Conservation (phyloP, 805 yeast genomes). For the Candida morakotiae region DNA sequence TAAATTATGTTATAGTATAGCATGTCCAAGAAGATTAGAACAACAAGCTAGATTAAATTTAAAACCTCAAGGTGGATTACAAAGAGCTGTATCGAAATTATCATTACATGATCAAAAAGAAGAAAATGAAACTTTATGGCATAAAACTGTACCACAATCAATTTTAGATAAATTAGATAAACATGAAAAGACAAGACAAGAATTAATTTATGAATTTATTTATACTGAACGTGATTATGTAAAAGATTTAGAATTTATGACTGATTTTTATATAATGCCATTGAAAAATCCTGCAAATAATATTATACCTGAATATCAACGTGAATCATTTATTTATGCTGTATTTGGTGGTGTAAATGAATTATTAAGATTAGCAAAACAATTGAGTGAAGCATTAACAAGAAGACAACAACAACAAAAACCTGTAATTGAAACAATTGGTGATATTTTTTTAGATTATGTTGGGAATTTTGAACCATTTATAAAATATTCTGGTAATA, state of each 20-base stretch:
- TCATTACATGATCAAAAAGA: slow-evolving; percentile 61
- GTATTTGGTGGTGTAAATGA: slow-evolving; percentile 90
- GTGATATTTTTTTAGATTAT: slow-evolving; percentile 80
- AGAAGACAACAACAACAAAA: slow-evolving; percentile 77
- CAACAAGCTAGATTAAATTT: slow-evolving; percentile 90
- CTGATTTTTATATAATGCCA: slow-evolving; percentile 93
- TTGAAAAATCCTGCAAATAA: slow-evolving; percentile 67
- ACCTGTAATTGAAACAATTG: slow-evolving; percentile 80
- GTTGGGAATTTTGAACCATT: slow-evolving; percentile 90
- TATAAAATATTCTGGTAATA: slow-evolving; percentile 88
- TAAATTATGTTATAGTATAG: slow-evolving; percentile 84
- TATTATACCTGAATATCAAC: slow-evolving; percentile 81
- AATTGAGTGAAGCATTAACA: slow-evolving; percentile 84
- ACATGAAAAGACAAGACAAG: slow-evolving; percentile 88
- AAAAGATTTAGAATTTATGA: slow-evolving; percentile 85
- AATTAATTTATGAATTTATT: slow-evolving; percentile 88
- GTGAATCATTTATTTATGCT: slow-evolving; percentile 86
- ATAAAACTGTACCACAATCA: slow-evolving; percentile 80
- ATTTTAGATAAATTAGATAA: slow-evolving; percentile 76
- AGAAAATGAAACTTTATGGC: slow-evolving; percentile 86
- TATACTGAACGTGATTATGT: slow-evolving; percentile 94
- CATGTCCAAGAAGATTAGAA: slow-evolving; percentile 93
- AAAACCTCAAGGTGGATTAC: slow-evolving; percentile 82
- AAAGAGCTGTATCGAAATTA: slow-evolving; percentile 66
- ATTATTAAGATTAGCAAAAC: slow-evolving; percentile 75